Percentiles rank a stretch among this genome's conserved stretches.
These are phyloP conservation scores for Teratosphaeria zuluensis DNA, from an alignment of 2,329 filamentous ascomycete genomes.

Conservation along the genomic window DNA sequence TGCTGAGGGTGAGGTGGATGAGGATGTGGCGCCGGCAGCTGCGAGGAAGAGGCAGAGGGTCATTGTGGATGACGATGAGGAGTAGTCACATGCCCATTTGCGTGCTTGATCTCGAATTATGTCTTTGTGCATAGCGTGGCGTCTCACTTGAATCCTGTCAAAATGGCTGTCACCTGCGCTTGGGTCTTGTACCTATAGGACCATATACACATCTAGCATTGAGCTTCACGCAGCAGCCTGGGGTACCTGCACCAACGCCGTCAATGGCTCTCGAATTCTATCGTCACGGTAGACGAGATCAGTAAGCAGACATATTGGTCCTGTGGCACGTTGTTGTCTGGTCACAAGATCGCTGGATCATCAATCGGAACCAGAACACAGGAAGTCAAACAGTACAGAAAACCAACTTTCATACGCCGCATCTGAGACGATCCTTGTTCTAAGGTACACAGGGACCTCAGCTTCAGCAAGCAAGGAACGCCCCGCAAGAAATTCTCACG, in stretches of 20 bases:
- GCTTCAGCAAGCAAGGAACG: background rate
- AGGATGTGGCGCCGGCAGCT: constrained; percentile 16
- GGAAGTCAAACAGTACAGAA: background rate
- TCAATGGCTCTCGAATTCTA: background rate
- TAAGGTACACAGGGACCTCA: background rate
- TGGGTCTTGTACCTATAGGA: background rate
- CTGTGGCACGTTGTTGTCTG: background rate
- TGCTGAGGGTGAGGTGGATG: constrained; percentile 24
- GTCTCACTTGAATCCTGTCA: background rate
- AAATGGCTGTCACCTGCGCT: background rate
- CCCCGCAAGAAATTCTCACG: background rate
- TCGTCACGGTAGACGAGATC: no score
- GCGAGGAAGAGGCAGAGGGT: constrained; percentile 35
- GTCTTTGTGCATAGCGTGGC: background rate
- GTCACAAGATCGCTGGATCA: background rate
- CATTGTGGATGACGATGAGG: constrained; percentile 40
- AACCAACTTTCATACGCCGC: background rate
- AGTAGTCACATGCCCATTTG: constrained; percentile 7
- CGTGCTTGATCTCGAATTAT: background rate
- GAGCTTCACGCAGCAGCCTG: background rate
- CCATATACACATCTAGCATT: background rate
- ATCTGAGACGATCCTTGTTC: background rate
- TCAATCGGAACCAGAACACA: background rate
- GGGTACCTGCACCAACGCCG: background rate
- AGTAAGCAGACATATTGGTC: background rate